phyloP scores from a whole-genome alignment of 2,329 filamentous ascomycete genomes.

The Pseudopithomyces chartarum region DNA sequence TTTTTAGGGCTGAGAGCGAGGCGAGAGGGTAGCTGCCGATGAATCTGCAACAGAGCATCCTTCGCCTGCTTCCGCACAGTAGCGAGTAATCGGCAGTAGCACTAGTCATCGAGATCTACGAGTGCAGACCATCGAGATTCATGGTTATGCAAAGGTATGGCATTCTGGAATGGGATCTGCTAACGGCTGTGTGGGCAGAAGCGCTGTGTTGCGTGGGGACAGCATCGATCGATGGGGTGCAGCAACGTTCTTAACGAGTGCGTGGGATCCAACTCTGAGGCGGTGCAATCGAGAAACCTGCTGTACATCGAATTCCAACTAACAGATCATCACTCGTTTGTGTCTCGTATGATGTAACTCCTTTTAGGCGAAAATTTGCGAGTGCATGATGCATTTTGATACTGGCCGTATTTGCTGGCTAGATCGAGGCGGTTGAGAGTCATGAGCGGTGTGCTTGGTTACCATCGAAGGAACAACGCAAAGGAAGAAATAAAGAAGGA shows the following conservation, averaged over 20 bases:
- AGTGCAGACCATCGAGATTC: constrained; percentile 2
- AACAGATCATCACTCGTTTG: no score
- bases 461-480: no score
- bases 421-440: no score
- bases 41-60: neutral
- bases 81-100: neutral
- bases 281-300: neutral
- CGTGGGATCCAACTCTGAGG: neutral
- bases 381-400: no score
- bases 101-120: neutral
- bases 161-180: neutral
- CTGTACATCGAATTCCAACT: neutral
- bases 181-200: neutral
- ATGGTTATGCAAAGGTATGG: neutral
- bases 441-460: no score
- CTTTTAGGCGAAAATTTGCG: no score
- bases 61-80: neutral
- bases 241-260: neutral
- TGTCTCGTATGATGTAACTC: no score
- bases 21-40: neutral
- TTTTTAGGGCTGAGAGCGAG: neutral
- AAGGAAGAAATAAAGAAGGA: no score
- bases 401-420: no score
- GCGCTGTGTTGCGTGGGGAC: neutral
- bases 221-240: neutral